Percentiles rank a stretch among this genome's conserved stretches.
phyloP scores from a whole-genome alignment of 345 rosid genomes.

The Eucalyptus rudis region DNA sequence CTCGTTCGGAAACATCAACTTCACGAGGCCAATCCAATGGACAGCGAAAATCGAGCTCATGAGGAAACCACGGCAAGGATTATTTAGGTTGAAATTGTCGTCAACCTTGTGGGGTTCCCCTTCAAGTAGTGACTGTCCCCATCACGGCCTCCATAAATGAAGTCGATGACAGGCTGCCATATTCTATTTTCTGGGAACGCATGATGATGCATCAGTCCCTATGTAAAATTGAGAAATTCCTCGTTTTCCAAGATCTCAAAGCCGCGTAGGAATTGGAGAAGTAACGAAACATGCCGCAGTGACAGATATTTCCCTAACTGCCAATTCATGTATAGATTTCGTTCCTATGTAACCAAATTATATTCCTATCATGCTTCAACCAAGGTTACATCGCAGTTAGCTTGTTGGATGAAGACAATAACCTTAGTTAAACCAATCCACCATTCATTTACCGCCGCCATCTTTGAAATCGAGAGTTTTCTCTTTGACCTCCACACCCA shows the following conservation, averaged over 20 bases:
- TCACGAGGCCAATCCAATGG: background rate
- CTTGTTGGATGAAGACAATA: background rate
- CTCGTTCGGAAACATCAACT: background rate
- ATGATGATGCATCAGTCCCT: background rate
- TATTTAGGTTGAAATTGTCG: background rate
- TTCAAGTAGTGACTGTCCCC: background rate
- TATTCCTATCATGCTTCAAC: background rate
- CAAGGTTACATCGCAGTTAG: background rate
- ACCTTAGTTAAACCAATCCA: background rate
- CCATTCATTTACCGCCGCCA: background rate
- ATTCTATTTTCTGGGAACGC: background rate
- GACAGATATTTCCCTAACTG: background rate
- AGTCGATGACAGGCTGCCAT: background rate
- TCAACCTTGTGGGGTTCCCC: background rate
- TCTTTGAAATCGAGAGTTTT: background rate
- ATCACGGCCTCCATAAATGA: background rate
- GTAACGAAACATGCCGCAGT: background rate
- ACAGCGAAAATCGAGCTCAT: background rate
- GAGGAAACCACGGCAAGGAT: background rate
- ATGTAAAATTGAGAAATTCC: background rate
- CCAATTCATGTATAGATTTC: fast-evolving
- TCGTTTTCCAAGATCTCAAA: background rate
- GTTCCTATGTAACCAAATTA: background rate
- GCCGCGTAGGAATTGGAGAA: background rate
- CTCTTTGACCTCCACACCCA: background rate